Evolutionary conservation across 1,284 basidiomycete species (phyloP), one percentile per base, ranked within the genome.

Genomic region (Pisolithus thermaeus): DNA sequence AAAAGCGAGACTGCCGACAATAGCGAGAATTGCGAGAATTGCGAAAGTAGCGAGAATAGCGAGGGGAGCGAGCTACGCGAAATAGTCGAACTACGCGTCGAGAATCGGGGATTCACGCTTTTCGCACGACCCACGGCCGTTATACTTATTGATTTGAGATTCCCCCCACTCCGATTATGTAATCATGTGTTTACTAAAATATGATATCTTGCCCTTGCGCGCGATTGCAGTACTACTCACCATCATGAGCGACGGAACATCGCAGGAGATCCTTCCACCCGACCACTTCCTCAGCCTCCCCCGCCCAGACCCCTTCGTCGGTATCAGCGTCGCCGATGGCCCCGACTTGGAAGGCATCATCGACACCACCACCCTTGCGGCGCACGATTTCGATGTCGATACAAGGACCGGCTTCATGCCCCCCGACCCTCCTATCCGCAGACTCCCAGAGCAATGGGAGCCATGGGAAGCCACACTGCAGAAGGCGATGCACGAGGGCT

Each of bases 341-440:
- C 32, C 32, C 32, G 65, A 66, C 12, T 62, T 63, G 16, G 61
- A 61, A 7, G 78, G 77, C 36, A 70, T 72, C 5, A 71, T 77
- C n/a, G 91, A 94, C 67, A 91, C 87, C 4, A 83, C 89, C 11
- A 93, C 92, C 4, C 81, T 94, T 50, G 90, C 92, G 12, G 87
- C 91, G 4, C 91, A 94, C 65, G 94, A 97, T 74, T 97, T 93
- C 73, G 93, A 97, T 66, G 88, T 97, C 58, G 91, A 96, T 64
- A 90, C 90, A 2, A 77, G 85, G 22, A 92, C 92, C 0, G 95
- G 95, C 0, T 97, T 98, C 66, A 83, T 97, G 76, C 94, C 95
- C 1, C 88, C 90, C 0, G 79, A 87, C 30, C 78, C 81, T 1
- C 92, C 93, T 1, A 62, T 92, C 0, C 60, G 67, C 37, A 78